These are phyloP conservation scores for Aspergillus candidus DNA, from an alignment of 2,329 filamentous ascomycete species.

Conservation along the genomic window DNA sequence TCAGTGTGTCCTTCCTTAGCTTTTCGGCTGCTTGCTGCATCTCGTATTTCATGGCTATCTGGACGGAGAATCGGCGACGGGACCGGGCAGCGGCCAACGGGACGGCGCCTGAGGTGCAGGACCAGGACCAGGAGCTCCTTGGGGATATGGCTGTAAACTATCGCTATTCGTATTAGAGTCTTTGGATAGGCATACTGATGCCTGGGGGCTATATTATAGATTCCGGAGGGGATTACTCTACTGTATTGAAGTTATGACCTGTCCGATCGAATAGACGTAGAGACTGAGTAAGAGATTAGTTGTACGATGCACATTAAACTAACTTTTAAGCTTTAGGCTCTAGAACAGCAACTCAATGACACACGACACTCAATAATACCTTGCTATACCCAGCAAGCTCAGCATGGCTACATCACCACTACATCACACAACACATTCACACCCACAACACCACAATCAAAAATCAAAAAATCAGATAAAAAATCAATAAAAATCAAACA, in stretches of 20 bases:
- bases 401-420: no score
- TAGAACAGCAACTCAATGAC: neutral
- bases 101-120: constrained; percentile 21
- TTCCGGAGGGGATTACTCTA: neutral
- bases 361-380: neutral
- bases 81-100: constrained; percentile 24
- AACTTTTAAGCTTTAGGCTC: constrained; percentile 6
- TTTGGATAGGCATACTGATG: neutral
- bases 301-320: neutral
- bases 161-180: constrained; percentile 33
- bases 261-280: constrained; percentile 2
- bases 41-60: constrained; percentile 32
- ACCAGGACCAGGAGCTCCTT: constrained; percentile 31
- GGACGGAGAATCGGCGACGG: constrained; percentile 37
- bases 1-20: constrained; percentile 67
- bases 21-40: constrained; percentile 54
- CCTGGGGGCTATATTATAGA: neutral
- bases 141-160: constrained; percentile 41
- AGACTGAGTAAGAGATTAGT: no score
- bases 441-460: neutral
- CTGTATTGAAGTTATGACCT: constrained; percentile 9
- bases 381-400: no score
- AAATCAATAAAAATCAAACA: neutral
- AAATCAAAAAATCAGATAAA: neutral
- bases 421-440: no score